These are phyloP conservation scores for Hyaloscypha finlandica DNA, from an alignment of 495 filamentous ascomycete genomes.

Conservation along the genomic window DNA sequence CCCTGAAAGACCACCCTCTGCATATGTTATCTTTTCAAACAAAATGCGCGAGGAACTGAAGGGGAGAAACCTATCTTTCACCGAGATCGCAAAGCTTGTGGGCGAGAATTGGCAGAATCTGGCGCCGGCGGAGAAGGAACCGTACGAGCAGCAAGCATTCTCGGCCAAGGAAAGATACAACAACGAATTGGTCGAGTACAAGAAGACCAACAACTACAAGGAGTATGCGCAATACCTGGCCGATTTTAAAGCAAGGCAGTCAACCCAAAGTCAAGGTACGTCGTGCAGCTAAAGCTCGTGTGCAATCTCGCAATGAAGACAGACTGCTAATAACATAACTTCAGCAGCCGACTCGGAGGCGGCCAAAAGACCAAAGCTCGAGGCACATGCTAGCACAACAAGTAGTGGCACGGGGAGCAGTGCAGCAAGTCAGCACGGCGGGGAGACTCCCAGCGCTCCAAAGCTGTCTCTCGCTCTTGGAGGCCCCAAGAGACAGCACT, in stretches of 20 bases:
- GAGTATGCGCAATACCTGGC: slow-evolving; percentile 67
- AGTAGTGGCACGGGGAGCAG: slow-evolving; percentile 30
- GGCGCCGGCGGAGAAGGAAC: slow-evolving; percentile 62
- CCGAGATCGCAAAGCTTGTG: slow-evolving; percentile 79
- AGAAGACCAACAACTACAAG: slow-evolving; percentile 63
- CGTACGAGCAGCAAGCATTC: slow-evolving; percentile 67
- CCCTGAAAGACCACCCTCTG: slow-evolving; percentile 74
- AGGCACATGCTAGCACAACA: slow-evolving; percentile 23
- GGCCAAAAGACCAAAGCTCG: slow-evolving; percentile 35
- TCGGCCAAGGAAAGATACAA: slow-evolving; percentile 72
- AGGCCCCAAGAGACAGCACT: slow-evolving; percentile 11
- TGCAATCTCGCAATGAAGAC: not conserved
- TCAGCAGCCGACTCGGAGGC: slow-evolving; percentile 26
- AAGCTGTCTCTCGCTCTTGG: slow-evolving; percentile 11
- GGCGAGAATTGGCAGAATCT: slow-evolving; percentile 79
- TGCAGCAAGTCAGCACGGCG: slow-evolving; percentile 18
- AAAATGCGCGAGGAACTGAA: slow-evolving; percentile 75
- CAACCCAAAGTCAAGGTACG: slow-evolving; percentile 44
- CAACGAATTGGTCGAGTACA: slow-evolving; percentile 66
- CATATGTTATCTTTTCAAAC: slow-evolving; percentile 83
- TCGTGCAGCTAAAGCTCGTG: not conserved
- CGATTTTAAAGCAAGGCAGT: slow-evolving; percentile 72
- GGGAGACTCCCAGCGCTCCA: slow-evolving; percentile 17
- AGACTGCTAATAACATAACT: not conserved
- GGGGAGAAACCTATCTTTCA: slow-evolving; percentile 72